These are phyloP conservation scores for Phytophthora kernoviae DNA, from an alignment of 352 stramenopile genomes.

Conservation along the genomic window DNA sequence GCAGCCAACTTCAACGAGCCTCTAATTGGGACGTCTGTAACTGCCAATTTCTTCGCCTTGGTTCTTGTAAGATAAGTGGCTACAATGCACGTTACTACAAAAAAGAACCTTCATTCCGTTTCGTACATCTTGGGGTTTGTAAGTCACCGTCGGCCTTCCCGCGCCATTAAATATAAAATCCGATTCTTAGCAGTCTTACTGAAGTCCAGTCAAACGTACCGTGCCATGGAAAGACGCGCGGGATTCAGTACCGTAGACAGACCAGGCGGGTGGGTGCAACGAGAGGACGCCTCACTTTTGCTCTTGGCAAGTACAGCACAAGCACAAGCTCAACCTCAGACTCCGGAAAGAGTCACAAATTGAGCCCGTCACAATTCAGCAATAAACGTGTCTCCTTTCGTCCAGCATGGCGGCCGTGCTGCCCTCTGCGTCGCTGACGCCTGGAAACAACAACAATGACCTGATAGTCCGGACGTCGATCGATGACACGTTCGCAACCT, in stretches of 20 bases:
- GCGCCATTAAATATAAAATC: neutral
- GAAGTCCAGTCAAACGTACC: constrained; percentile 16
- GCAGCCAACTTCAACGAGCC: constrained; percentile 10
- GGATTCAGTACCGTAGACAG: constrained; percentile 21
- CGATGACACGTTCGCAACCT: constrained; percentile 3
- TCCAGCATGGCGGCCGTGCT: constrained; percentile 36
- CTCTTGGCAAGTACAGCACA: constrained; percentile 15
- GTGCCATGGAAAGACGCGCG: constrained; percentile 9
- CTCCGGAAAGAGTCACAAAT: constrained; percentile 3
- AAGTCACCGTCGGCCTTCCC: neutral
- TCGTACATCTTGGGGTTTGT: neutral
- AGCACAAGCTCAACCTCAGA: no score
- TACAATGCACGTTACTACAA: neutral
- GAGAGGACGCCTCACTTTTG: constrained; percentile 11
- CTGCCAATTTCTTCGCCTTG: constrained; percentile 1
- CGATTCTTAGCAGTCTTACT: neutral
- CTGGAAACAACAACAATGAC: neutral
- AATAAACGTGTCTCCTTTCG: neutral
- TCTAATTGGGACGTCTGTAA: no score
- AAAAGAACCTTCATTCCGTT: neutral
- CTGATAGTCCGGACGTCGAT: constrained; percentile 19
- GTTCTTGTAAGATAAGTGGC: constrained; percentile 4
- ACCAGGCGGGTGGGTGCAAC: neutral
- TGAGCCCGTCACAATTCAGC: constrained; percentile 18
- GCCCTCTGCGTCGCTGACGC: constrained; percentile 13